Evolutionary conservation across 2,329 filamentous ascomycete genomes (phyloP).

Genomic region (Colletotrichum endophyticum): DNA sequence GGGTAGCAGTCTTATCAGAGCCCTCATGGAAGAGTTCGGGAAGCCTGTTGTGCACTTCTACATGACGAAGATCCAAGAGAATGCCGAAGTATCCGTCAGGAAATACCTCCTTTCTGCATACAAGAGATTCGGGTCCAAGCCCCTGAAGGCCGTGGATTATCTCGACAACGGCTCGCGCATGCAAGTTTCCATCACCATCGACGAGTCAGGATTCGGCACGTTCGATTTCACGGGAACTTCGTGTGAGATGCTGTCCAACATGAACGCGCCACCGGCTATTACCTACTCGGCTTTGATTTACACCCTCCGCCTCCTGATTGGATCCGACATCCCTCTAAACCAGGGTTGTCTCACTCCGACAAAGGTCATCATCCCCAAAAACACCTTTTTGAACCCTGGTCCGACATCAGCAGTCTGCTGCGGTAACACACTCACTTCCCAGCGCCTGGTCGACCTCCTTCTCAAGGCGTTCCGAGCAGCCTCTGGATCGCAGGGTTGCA

Average conservation of each 20-base stretch:
- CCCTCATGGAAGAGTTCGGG: slow-evolving; percentile 75
- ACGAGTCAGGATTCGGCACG: slow-evolving; percentile 74
- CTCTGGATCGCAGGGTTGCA: slow-evolving; percentile 77
- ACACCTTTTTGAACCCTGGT: slow-evolving; percentile 38
- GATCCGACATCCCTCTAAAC: slow-evolving; percentile 35
- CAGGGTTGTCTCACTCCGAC: slow-evolving; percentile 73
- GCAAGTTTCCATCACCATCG: slow-evolving; percentile 75
- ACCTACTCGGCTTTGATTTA: slow-evolving; percentile 37
- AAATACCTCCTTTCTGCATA: neutral
- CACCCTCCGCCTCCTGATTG: slow-evolving; percentile 34
- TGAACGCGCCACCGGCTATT: slow-evolving; percentile 33
- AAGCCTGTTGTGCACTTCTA: slow-evolving; percentile 72
- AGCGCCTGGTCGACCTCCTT: slow-evolving; percentile 64
- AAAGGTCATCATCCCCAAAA: slow-evolving; percentile 73
- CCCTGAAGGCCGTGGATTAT: slow-evolving; percentile 76
- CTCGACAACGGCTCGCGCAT: slow-evolving; percentile 90
- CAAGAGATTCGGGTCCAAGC: slow-evolving; percentile 44
- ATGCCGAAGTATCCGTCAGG: slow-evolving; percentile 56
- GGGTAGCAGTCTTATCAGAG: slow-evolving; percentile 76
- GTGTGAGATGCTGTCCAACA: slow-evolving; percentile 31
- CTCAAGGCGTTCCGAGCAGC: slow-evolving; percentile 77
- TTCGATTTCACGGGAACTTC: slow-evolving; percentile 53
- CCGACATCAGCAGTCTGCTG: slow-evolving; percentile 35
- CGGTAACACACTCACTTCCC: slow-evolving; percentile 35
- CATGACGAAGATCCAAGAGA: slow-evolving; percentile 72